Percentiles rank a stretch among this genome's conserved stretches.
phyloP scores from a whole-genome alignment of 2,329 filamentous ascomycete species.

The Scorias spongiosa region DNA sequence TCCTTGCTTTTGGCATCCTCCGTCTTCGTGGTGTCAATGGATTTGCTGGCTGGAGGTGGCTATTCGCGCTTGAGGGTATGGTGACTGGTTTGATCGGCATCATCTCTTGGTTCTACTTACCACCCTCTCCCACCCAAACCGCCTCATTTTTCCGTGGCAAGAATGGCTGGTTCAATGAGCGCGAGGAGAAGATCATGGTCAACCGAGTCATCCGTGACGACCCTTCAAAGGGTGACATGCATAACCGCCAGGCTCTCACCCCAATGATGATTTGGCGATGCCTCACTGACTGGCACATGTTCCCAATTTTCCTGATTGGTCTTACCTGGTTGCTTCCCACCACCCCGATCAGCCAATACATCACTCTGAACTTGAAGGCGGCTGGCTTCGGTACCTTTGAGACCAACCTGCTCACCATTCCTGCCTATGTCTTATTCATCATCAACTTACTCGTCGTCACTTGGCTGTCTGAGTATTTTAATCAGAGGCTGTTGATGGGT shows the following conservation, averaged over 20 bases:
- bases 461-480: slow-evolving; percentile 34
- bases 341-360: slow-evolving; percentile 23
- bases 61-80: slow-evolving; percentile 33
- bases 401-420: slow-evolving; percentile 27
- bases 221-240: slow-evolving; percentile 44
- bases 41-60: slow-evolving; percentile 41
- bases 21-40: slow-evolving; percentile 31
- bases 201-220: slow-evolving; percentile 45
- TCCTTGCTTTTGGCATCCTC: slow-evolving; percentile 40
- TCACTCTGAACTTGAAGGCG: slow-evolving; percentile 24
- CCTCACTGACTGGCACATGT: slow-evolving; percentile 42
- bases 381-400: slow-evolving; percentile 28
- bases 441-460: slow-evolving; percentile 34
- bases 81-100: slow-evolving; percentile 41
- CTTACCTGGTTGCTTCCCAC: slow-evolving; percentile 26
- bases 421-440: slow-evolving; percentile 34
- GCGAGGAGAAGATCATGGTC: slow-evolving; percentile 54
- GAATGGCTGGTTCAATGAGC: slow-evolving; percentile 51
- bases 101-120: slow-evolving; percentile 43
- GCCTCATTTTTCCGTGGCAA: slow-evolving; percentile 44
- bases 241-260: slow-evolving; percentile 41
- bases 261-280: slow-evolving; percentile 34
- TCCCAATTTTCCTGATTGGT: slow-evolving; percentile 38
- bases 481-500: slow-evolving; percentile 36
- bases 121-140: slow-evolving; percentile 46